phyloP scores from a whole-genome alignment of 495 filamentous ascomycete species.

The Penicillium angulare region DNA sequence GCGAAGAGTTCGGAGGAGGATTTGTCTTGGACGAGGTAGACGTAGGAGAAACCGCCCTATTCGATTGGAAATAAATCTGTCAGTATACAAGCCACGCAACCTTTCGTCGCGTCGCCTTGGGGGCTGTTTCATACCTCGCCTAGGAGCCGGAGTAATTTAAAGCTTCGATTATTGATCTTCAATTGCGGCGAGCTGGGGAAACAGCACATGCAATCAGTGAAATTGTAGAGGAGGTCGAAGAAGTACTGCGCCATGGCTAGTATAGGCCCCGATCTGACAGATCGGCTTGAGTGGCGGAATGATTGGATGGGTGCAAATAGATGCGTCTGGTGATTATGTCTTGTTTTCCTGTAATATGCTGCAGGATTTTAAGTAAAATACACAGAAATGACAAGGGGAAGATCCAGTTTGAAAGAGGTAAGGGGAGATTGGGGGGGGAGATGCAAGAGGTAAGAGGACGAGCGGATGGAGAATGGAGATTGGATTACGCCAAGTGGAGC shows the following conservation, averaged over 20 bases:
- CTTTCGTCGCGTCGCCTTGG: neutral
- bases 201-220: constrained; percentile 92
- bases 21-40: constrained; percentile 95
- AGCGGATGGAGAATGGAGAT: constrained; percentile 1
- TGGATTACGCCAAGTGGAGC: constrained; percentile 21
- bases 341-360: no score
- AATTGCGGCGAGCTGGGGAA: constrained; percentile 91
- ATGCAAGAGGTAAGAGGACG: neutral
- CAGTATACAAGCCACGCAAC: constrained; percentile 7
- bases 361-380: no score
- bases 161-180: constrained; percentile 90
- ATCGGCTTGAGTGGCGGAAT: neutral
- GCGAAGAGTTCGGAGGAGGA: constrained; percentile 79
- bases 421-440: constrained; percentile 1
- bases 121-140: constrained; percentile 64
- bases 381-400: neutral
- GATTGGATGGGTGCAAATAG: neutral
- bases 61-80: neutral
- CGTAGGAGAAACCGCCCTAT: constrained; percentile 94
- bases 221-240: constrained; percentile 82
- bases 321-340: no score
- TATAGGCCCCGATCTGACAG: neutral
- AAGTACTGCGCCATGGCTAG: constrained; percentile 76
- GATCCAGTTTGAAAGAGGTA: neutral
- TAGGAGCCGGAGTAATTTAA: constrained; percentile 90